These are phyloP conservation scores for Lolium multiflorum DNA, from an alignment of 176 grass and related monocot species.

Conservation along the genomic window DNA sequence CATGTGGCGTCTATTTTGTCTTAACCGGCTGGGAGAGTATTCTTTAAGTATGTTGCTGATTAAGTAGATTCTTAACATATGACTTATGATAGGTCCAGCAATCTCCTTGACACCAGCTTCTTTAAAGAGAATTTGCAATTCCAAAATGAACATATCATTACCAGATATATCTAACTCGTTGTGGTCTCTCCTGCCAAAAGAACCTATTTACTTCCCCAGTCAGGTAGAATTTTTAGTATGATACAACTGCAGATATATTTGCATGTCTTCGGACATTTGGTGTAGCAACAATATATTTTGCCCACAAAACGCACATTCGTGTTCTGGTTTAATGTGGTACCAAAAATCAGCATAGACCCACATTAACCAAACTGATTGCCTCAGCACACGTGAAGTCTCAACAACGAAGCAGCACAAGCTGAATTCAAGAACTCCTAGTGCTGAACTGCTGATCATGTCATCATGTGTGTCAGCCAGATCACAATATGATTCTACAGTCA, in stretches of 20 bases:
- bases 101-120: not conserved
- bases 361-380: not conserved
- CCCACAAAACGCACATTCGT: not conserved
- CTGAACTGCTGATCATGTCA: not conserved
- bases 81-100: not conserved
- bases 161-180: not conserved
- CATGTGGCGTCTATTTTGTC: not conserved
- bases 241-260: not conserved
- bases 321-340: not conserved
- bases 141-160: not conserved
- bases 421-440: not conserved
- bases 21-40: not conserved
- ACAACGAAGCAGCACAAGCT: not conserved
- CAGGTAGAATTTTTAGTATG: not conserved
- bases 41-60: not conserved
- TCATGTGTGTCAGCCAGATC: not conserved
- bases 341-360: not conserved
- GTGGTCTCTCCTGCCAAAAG: not conserved
- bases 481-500: not conserved
- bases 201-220: not conserved
- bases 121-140: not conserved
- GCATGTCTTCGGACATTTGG: not conserved
- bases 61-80: constrained; percentile 1
- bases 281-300: not conserved
- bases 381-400: not conserved